Evolutionary conservation across 345 rosid species (phyloP), one percentile per base, ranked within the genome.

Genomic region (Garcia nutans): DNA sequence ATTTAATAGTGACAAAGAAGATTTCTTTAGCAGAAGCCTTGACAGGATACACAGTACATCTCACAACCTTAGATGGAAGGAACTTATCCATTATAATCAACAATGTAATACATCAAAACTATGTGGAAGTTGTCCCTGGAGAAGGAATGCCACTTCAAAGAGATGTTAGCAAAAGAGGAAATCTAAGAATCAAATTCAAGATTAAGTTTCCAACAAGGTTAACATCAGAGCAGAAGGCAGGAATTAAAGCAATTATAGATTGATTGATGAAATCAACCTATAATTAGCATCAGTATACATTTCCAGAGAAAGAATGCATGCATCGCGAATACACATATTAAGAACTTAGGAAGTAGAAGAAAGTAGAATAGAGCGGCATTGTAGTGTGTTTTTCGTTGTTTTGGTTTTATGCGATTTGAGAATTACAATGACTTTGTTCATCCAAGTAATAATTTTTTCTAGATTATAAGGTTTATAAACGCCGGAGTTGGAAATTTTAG

Each of bases 91-190:
- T 78, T 47, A 73, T 72, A 24, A 42, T 78, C 20, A 73, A 69
- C 54, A 33, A 15, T 31, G 44, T 73, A 67, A 72, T 78, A 22
- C 49, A 60, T 72, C 81, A 77, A 15, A 68, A 12, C 22, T 78
- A 78, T 33, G 81, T 73, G 74, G 73, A 72, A 68, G 24, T 73
- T 10, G 73, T 66, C 31, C 76, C 73, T 2, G 60, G 56, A n/a
- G 81, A 78, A 67, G 81, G 81, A 10, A 78, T 78, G 81, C 81
- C 81, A n/a, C 47, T 72, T 17, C 68, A 64, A 2, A 78, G 68
- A 26, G 81, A 78, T 49, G 63, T 45, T 0, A 19, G 50, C 1
- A 72, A 55, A 59, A 72, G 59, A 44, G 80, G 80, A 65, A 67
- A 77, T 56, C 20, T 77, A 60, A 66, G 61, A 41, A 72, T 77